phyloP scores from a whole-genome alignment of 331 rosid genomes.

The Dryas integrifolia region DNA sequence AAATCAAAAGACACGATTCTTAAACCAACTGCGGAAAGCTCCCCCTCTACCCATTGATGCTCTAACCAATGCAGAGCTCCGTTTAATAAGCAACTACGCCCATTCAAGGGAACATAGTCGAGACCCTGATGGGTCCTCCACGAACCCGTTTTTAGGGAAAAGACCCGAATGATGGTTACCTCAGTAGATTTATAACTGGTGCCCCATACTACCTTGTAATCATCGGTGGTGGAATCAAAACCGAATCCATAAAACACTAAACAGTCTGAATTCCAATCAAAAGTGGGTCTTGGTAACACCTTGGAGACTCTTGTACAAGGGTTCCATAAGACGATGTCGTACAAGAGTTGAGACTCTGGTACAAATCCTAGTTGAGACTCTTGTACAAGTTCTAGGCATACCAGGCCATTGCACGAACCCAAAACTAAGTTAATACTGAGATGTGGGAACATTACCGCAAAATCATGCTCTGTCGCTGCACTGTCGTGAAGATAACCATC shows the following conservation, averaged over 20 bases:
- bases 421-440: too few species aligned
- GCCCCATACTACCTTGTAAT: not conserved
- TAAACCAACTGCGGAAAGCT: not conserved
- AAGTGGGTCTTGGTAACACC: not conserved
- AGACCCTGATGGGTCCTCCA: not conserved
- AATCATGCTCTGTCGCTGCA: too few species aligned
- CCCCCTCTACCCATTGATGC: not conserved
- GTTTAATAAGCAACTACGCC: not conserved
- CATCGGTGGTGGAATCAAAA: not conserved
- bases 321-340: not conserved
- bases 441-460: too few species aligned
- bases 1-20: not conserved
- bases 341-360: too few species aligned
- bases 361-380: too few species aligned
- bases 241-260: constrained; percentile 4
- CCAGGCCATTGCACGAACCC: too few species aligned
- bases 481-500: too few species aligned
- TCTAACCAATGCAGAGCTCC: not conserved
- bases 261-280: not conserved
- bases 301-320: constrained; percentile 3
- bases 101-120: not conserved
- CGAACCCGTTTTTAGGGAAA: not conserved
- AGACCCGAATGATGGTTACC: not conserved
- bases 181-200: not conserved
- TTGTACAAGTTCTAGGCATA: too few species aligned